Conservation (phyloP, 345 rosid genomes). For the Abelmoschus esculentus region DNA sequence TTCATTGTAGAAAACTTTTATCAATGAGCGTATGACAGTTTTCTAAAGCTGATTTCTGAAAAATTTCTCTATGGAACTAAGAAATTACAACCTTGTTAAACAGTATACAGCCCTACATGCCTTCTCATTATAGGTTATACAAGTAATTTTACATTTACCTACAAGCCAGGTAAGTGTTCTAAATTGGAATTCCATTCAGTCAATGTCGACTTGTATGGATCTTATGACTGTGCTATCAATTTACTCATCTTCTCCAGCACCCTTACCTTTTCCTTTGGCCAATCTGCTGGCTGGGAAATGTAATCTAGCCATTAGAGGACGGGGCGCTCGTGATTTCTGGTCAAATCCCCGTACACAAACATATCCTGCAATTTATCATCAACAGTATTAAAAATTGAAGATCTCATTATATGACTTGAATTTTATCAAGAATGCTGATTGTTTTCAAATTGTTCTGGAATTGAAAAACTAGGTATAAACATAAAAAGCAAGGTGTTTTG, state of each 20-base stretch:
- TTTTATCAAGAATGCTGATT: not conserved
- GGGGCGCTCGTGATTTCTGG: conserved; percentile 61
- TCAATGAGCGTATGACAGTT: not conserved
- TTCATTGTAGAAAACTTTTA: not conserved
- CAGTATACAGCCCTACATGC: conserved; percentile 3
- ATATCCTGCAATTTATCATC: conserved; percentile 47
- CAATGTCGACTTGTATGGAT: conserved; percentile 5
- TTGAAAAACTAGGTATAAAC: not conserved
- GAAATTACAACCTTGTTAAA: not conserved
- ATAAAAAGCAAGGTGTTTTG: not conserved
- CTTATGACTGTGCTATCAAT: not conserved
- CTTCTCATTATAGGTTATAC: not conserved
- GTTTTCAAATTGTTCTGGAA: not conserved
- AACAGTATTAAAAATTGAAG: not conserved
- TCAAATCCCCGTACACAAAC: conserved; percentile 94
- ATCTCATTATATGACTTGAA: not conserved
- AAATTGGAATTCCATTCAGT: conserved; percentile 1
- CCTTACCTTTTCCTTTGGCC: conserved; percentile 20
- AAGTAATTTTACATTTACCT: not conserved
- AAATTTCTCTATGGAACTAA: conserved; percentile 4
- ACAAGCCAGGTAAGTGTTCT: conserved; percentile 4
- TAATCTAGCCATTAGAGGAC: conserved; percentile 69
- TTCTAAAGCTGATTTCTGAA: conserved; percentile 1
- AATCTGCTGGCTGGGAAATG: conserved; percentile 63
- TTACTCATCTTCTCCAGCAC: not conserved